Evolutionary conservation across 2,329 filamentous ascomycete genomes (phyloP), one percentile per base, ranked within the genome.

Genomic region (Trematosphaeria pertusa): DNA sequence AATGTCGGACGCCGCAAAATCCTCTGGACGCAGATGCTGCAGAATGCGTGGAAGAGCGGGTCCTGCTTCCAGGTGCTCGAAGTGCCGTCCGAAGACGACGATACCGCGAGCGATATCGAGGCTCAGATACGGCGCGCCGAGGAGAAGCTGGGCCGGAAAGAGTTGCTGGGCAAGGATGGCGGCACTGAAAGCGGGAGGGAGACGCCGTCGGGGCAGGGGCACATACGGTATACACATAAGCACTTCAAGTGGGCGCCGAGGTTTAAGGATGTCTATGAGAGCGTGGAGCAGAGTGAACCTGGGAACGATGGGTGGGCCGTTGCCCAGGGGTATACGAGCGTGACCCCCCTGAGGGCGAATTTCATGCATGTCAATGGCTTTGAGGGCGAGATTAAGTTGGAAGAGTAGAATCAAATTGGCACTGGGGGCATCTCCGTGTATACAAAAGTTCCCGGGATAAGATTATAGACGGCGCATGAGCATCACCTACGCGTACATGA

Each of bases 271-370:
- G 91, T 97, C 2, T 91, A 91, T 71, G 84, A 88, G 67, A 92
- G 88, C 58, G 91, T 97, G n/a, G 85, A 91, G 59, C 83, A 87
- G 55, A 85, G 87, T 30, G 78, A 79, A 22, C 88, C 89, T 3
- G 91, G 91, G 3, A 95, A 91, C 66, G 94, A 99, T 73, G 94
- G 93, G 5, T 97, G 93, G 91, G 87, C 87, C 26, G 89, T 99
- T 18, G 88, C 88, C 69, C 86, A 96, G 68, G 90, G 91, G 20
- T 85, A 87, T 71, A 95, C 93, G 10, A 96, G 91, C 72, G 85
- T 99, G 46, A 97, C 94, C 3, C 90, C 93, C 11, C 73, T 97
- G 58, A 89, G 89, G 71, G 92, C 93, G 32, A 97, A 96, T 72
- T 99, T 97, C 72, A 91, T 89, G 83, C 90, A 93, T 48, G 61